phyloP scores from a whole-genome alignment of 1,284 basidiomycete genomes.

The Leccinum colubrinum region DNA sequence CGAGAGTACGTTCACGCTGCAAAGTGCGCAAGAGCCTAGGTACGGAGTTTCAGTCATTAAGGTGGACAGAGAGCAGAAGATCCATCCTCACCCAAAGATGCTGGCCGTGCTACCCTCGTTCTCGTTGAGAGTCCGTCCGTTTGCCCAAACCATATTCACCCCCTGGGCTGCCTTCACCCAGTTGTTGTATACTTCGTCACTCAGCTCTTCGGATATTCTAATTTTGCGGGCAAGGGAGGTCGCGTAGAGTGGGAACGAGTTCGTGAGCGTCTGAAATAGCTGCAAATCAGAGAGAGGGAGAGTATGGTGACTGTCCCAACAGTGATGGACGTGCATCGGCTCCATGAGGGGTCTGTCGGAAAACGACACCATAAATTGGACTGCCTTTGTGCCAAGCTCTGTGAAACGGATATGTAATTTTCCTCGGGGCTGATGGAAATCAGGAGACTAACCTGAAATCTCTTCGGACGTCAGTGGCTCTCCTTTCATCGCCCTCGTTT shows the following conservation, averaged over 20 bases:
- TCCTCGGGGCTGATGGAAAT: neutral
- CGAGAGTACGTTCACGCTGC: conserved; percentile 70
- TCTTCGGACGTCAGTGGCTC: conserved; percentile 64
- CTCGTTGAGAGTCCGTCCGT: conserved; percentile 64
- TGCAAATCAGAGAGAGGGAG: conserved; percentile 43
- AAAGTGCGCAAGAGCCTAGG: conserved; percentile 65
- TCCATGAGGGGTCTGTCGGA: conserved; percentile 12
- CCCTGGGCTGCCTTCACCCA: conserved; percentile 54
- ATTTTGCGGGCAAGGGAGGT: conserved; percentile 70
- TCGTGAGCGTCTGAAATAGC: conserved; percentile 70
- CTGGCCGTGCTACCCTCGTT: conserved; percentile 60
- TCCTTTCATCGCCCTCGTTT: conserved; percentile 40
- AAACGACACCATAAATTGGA: conserved; percentile 69
- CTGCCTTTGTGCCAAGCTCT: conserved; percentile 75
- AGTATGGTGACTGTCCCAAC: conserved; percentile 15
- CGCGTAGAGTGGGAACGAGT: conserved; percentile 88
- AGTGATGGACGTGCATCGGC: conserved; percentile 16
- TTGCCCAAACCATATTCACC: conserved; percentile 69
- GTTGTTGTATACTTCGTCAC: conserved; percentile 58
- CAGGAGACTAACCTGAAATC: conserved; percentile 44
- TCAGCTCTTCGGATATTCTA: conserved; percentile 48
- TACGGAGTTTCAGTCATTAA: neutral
- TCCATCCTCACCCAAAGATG: conserved; percentile 47
- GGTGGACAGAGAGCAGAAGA: neutral
- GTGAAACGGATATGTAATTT: conserved; percentile 3